Percentiles rank a stretch among this genome's conserved stretches.
These are phyloP conservation scores for Maudiozyma pseudohumilis DNA, from an alignment of 805 yeast species.

Conservation along the genomic window DNA sequence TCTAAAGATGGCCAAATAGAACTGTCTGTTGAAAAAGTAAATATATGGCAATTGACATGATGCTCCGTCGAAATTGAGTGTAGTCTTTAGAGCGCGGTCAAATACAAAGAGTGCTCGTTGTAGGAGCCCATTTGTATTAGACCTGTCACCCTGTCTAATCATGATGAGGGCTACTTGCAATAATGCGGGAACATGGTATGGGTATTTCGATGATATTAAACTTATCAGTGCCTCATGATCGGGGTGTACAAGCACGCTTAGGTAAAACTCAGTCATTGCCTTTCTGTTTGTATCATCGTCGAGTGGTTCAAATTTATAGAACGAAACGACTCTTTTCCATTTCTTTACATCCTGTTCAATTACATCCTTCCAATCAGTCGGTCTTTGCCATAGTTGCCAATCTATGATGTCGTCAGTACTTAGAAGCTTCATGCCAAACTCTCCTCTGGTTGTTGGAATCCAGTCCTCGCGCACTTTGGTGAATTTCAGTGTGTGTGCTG, in stretches of 20 bases:
- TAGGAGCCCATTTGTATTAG: slow-evolving; percentile 58
- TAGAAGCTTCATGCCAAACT: slow-evolving; percentile 51
- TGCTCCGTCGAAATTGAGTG: slow-evolving; percentile 45
- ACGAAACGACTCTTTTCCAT: slow-evolving; percentile 38
- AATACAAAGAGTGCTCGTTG: slow-evolving; percentile 73
- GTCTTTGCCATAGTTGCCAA: slow-evolving; percentile 30
- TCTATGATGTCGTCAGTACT: slow-evolving; percentile 30
- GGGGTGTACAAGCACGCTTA: slow-evolving; percentile 61
- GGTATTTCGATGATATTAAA: slow-evolving; percentile 43
- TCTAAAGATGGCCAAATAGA: slow-evolving; percentile 64
- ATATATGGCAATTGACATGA: slow-evolving; percentile 67
- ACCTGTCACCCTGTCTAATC: slow-evolving; percentile 64
- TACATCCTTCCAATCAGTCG: slow-evolving; percentile 42
- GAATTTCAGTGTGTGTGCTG: slow-evolving; percentile 52
- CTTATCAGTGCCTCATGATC: slow-evolving; percentile 65
- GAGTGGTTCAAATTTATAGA: slow-evolving; percentile 42
- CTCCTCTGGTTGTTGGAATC: slow-evolving; percentile 59
- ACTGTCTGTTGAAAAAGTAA: slow-evolving; percentile 63
- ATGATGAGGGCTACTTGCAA: slow-evolving; percentile 68
- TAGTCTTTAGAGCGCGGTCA: slow-evolving; percentile 59
- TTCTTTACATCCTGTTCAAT: slow-evolving; percentile 32
- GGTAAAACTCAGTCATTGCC: slow-evolving; percentile 41
- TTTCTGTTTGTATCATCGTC: slow-evolving; percentile 29
- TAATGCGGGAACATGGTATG: slow-evolving; percentile 72
- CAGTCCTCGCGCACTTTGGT: slow-evolving; percentile 73